Percentiles rank a stretch among this genome's conserved stretches.
These are phyloP conservation scores for Epichloe gansuensis DNA, from an alignment of 2,329 filamentous ascomycete genomes.

Conservation along the genomic window DNA sequence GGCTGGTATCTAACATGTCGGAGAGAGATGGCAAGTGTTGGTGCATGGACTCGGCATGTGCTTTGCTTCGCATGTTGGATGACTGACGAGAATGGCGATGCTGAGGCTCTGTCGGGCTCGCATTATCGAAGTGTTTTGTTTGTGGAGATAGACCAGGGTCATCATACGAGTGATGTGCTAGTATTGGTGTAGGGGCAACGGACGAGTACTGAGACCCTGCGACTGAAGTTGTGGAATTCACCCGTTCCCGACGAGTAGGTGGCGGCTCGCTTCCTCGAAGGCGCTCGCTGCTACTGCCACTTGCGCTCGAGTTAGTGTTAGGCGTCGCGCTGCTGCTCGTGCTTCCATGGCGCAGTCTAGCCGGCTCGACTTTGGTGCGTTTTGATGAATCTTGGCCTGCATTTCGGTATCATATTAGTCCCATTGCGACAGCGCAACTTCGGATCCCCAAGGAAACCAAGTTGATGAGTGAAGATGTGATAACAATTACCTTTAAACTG, in stretches of 20 bases:
- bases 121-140: slow-evolving; percentile 23
- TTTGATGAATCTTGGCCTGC: slow-evolving; percentile 32
- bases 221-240: slow-evolving; percentile 35
- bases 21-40: slow-evolving; percentile 34
- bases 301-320: slow-evolving; percentile 26
- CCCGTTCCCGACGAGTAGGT: slow-evolving; percentile 31
- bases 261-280: slow-evolving; percentile 36
- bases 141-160: slow-evolving; percentile 33
- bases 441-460: too few relatives aligned
- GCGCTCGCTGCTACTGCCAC: slow-evolving; percentile 37
- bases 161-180: slow-evolving; percentile 27
- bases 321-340: slow-evolving; percentile 29
- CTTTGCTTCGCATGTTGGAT: slow-evolving; percentile 17
- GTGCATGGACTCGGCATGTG: slow-evolving; percentile 14
- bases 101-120: slow-evolving; percentile 16
- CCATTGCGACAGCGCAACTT: too few relatives aligned
- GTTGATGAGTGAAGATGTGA: too few relatives aligned
- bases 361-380: slow-evolving; percentile 32
- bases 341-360: slow-evolving; percentile 24
- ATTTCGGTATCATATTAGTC: not conserved
- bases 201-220: slow-evolving; percentile 33
- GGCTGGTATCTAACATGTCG: slow-evolving; percentile 32
- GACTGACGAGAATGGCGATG: slow-evolving; percentile 15
- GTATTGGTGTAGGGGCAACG: slow-evolving; percentile 22
- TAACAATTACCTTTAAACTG: slow-evolving; percentile 38